A percentile compares a stretch with the other conserved stretches of the same genome.
These are phyloP conservation scores for Lactarius hatsudake DNA, from an alignment of 768 basidiomycete species.

Conservation along the genomic window DNA sequence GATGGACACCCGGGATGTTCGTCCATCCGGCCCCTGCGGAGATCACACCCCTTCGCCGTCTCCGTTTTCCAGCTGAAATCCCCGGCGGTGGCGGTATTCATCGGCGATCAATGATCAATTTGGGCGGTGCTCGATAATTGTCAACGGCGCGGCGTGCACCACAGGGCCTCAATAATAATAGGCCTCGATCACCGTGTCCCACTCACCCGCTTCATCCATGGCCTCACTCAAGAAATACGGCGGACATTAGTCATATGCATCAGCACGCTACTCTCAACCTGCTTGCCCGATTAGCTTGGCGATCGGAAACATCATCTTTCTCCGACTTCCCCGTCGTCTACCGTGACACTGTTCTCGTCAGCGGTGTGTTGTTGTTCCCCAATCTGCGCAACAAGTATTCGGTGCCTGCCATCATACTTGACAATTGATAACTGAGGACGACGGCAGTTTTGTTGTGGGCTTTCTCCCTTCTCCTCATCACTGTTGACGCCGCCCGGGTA, in stretches of 20 bases:
- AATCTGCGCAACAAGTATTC: too few relatives aligned
- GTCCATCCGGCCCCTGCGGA: too few relatives aligned
- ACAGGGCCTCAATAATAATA: not conserved
- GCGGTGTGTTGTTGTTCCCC: too few relatives aligned
- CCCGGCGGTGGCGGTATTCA: too few relatives aligned
- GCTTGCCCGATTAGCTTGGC: not conserved
- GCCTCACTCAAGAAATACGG: not conserved
- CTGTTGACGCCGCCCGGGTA: not conserved
- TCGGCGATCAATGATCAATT: too few relatives aligned
- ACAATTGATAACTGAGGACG: not conserved
- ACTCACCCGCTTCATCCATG: not conserved
- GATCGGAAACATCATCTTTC: not conserved
- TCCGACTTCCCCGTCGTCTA: too few relatives aligned
- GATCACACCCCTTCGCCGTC: too few relatives aligned
- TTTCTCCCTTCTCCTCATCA: not conserved
- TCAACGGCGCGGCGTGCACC: too few relatives aligned
- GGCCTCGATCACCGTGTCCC: not conserved
- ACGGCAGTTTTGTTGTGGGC: not conserved
- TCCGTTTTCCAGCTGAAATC: too few relatives aligned
- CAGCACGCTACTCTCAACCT: not conserved
- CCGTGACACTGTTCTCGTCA: too few relatives aligned
- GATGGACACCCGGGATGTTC: too few relatives aligned
- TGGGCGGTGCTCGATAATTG: too few relatives aligned
- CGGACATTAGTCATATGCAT: not conserved
- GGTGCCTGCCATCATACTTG: not conserved